Conservation (phyloP, 2,329 filamentous ascomycete species). For the Ophiostoma australiae region DNA sequence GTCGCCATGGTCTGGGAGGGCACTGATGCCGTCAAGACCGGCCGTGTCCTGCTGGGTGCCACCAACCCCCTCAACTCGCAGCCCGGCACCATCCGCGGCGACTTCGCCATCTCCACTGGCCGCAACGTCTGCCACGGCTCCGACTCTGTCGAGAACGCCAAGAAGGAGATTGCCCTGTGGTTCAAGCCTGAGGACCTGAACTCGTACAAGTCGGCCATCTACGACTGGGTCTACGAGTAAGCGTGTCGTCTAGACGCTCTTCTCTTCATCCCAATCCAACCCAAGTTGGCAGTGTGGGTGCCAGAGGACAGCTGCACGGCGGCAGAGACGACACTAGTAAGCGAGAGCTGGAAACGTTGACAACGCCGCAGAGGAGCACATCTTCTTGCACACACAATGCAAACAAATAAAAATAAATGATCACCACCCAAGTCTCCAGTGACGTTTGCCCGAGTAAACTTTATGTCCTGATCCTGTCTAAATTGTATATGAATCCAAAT, state of each 20-base stretch:
- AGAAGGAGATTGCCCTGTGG: conserved; percentile 99
- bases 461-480: neutral
- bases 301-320: neutral
- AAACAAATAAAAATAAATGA: conserved; percentile 18
- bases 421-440: neutral
- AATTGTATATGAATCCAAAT: neutral
- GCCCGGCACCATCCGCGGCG: conserved; percentile 96
- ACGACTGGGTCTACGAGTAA: conserved; percentile 93
- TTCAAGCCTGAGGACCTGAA: conserved; percentile 85
- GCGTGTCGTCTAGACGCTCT: neutral
- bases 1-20: conserved; percentile 99
- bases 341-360: conserved; percentile 11
- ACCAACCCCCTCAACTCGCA: conserved; percentile 95
- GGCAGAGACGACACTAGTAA: conserved; percentile 13
- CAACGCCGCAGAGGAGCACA: neutral
- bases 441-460: neutral
- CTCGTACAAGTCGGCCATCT: conserved; percentile 76
- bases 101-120: conserved; percentile 81
- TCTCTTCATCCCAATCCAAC: neutral
- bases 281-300: neutral
- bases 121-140: conserved; percentile 99
- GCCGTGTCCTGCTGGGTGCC: conserved; percentile 90
- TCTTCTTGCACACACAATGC: conserved; percentile 11
- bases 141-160: conserved; percentile 95
- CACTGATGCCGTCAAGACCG: conserved; percentile 97